Percentiles rank a stretch among this genome's conserved stretches.
Evolutionary conservation across 257 asterid genomes (phyloP).

Genomic region (Agastache rugosa): DNA sequence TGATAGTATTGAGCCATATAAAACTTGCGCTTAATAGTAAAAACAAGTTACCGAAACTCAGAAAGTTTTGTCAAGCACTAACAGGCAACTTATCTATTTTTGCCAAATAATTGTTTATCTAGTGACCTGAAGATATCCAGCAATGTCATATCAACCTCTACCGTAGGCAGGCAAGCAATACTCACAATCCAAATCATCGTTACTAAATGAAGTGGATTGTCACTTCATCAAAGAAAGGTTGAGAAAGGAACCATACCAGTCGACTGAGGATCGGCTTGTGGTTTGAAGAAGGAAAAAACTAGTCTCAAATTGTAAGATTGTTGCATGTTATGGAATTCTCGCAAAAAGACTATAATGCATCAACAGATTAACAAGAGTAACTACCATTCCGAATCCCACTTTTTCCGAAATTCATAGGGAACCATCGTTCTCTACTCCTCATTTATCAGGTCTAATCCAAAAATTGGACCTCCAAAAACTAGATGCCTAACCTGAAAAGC

Average conservation of each 20-base stretch:
- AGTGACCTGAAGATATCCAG: not conserved
- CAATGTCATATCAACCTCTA: not conserved
- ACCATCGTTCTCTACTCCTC: not conserved
- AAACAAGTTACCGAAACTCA: not conserved
- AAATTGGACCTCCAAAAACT: not conserved
- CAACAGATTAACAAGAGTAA: not conserved
- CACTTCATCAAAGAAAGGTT: not conserved
- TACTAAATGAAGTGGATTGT: not conserved
- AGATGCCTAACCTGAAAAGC: slow-evolving; percentile 17
- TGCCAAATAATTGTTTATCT: not conserved
- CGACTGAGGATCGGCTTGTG: slow-evolving; percentile 3
- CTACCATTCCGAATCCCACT: not conserved
- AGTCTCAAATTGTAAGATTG: no score
- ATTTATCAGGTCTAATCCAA: not conserved
- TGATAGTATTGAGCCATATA: not conserved
- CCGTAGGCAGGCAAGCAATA: slow-evolving; percentile 1
- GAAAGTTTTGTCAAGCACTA: not conserved
- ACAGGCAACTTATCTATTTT: not conserved
- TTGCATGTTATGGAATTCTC: no score
- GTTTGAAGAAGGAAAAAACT: not conserved
- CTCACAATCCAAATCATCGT: slow-evolving; percentile 7
- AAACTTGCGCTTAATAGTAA: not conserved
- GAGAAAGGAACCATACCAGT: not conserved
- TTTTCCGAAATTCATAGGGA: not conserved
- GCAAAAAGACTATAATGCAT: no score